Percentiles rank a stretch among this genome's conserved stretches.
Conservation (phyloP, 148 eudicot species). For the Spergularia marina region DNA sequence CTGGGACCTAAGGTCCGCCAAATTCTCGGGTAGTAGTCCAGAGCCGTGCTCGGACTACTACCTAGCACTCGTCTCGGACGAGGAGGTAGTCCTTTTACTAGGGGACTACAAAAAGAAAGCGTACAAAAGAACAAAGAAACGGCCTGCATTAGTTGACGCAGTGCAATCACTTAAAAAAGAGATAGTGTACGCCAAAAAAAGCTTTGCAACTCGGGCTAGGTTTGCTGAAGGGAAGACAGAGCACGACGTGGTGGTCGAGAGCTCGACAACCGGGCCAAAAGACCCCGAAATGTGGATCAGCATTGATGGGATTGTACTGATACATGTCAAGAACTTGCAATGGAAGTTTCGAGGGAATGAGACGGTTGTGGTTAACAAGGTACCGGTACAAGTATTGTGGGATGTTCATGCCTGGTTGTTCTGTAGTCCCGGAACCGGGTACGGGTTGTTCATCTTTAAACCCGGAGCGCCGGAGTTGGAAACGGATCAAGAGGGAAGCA, state of each 20-base stretch:
- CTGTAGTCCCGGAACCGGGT: slow-evolving; percentile 47
- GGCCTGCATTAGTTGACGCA: slow-evolving; percentile 61
- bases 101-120: slow-evolving; percentile 78
- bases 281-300: slow-evolving; percentile 83
- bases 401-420: slow-evolving; percentile 86
- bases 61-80: slow-evolving; percentile 66
- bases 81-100: slow-evolving; percentile 66
- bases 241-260: slow-evolving; percentile 52
- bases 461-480: slow-evolving; percentile 46
- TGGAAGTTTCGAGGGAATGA: slow-evolving; percentile 94
- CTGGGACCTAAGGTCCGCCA: slow-evolving; percentile 83
- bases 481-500: slow-evolving; percentile 40
- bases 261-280: slow-evolving; percentile 42
- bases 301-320: slow-evolving; percentile 59
- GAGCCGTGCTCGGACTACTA: slow-evolving; percentile 77
- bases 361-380: slow-evolving; percentile 60
- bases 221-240: slow-evolving; percentile 39
- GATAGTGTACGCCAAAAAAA: slow-evolving; percentile 49
- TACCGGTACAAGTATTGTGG: slow-evolving; percentile 73
- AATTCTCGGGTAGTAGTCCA: slow-evolving; percentile 55
- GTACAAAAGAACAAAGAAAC: slow-evolving; percentile 64
- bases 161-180: slow-evolving; percentile 56
- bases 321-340: slow-evolving; percentile 63
- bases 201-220: slow-evolving; percentile 45
- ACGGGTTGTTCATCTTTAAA: slow-evolving; percentile 73